Evolutionary conservation across 768 basidiomycete genomes (phyloP), one percentile per base, ranked within the genome.

Genomic region (Tulasnella sp.): DNA sequence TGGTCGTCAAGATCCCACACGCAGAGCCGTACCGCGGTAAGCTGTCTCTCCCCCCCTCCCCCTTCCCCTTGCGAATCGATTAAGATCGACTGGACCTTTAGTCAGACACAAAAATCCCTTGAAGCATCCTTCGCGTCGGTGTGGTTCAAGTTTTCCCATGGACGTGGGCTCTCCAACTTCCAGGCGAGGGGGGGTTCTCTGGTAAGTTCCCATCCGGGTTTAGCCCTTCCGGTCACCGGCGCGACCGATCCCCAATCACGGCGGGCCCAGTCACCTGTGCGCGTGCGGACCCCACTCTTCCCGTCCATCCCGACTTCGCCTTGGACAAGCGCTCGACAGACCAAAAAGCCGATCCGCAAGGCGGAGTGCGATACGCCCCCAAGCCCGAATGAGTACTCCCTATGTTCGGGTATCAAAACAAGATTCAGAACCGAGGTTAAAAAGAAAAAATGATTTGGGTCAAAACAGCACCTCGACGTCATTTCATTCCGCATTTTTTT

Each of bases 141-240:
- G 28, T 16, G 64, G n/a, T 69, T 24, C 54, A 54, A 54, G 24
- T 54, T 54, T n/a, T 69, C 64, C 31, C 64, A 69, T 69, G 64
- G 64, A 34, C n/a, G 34, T 31, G 64, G 28, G 64, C 64, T 28
- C 46, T 46, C 46, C 12, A 44, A 16, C 44, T 44, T 44, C 28
- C n/a, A 64, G 60, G 60, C 9, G 60, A 64, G n/a, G 34, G 64
- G 6, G 31, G 34, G 31, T 69, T 69, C 64, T 28, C 14, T 69
- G 54, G 54, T 69, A 28, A 18, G 64, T 69, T 69, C 64, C 64
- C 64, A 69, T 69, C 64, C 64, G 64, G 64, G 64, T 69, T 69
- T 69, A 69, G 64, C 64, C 64, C 64, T 18, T 34, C 64, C 64
- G 64, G 64, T 37, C 31, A 69, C 64, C 64, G 64, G 64, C 64